Base-by-base conservation (phyloP, 2,329 filamentous ascomycete genomes). In the Aspergillus texensis region DNA sequence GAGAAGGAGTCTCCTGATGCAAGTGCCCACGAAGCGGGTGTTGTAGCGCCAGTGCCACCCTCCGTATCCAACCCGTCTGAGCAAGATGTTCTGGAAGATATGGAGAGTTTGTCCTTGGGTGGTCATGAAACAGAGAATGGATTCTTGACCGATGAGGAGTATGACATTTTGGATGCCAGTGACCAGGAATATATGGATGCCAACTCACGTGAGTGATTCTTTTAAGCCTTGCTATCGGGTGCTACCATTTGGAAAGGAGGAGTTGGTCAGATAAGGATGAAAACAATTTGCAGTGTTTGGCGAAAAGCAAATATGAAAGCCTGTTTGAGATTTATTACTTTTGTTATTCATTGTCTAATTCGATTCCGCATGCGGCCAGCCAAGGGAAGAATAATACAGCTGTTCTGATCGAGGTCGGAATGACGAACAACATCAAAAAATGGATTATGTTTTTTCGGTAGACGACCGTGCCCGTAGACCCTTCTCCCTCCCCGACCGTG, bases 101-200 rank as follows among this genome's bases (percentile, higher is more conserved):
- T 84, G 57, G 86, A 87, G 68, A 87, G 84, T 67, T 80, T 88
- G 62, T 82, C 85, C 24, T 72, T 84, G 48, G 81, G 82, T 46
- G 82, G 81, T 60, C 76, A 78, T 14, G 75, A 77, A 8, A 80
- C 76, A 26, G 82, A 84, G n/a, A 88, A 91, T 64, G 91, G 90
- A 14, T 97, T 97, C 84, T 81, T 96, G 83, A 98, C 95, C 0
- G 95, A 99, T 68, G 95, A 98, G 78, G 95, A 99, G 81, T 99
- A 98, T 77, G 95, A 99, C 73, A 94, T 98, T 68, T 88, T 98
- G 53, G 93, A 97, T 81, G 94, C 93, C 50, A 96, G 92, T 63
- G 94, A 98, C 70, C 92, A 96, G 77, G 94, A 98, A 76, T 90
- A 86, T 69, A 77, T 88, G 58, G 84, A 85, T 65, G 87, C 72